Evolutionary conservation across 371 early-diverging fungal species (phyloP), one percentile per base, ranked within the genome.

Genomic region (Mortierella sp.): DNA sequence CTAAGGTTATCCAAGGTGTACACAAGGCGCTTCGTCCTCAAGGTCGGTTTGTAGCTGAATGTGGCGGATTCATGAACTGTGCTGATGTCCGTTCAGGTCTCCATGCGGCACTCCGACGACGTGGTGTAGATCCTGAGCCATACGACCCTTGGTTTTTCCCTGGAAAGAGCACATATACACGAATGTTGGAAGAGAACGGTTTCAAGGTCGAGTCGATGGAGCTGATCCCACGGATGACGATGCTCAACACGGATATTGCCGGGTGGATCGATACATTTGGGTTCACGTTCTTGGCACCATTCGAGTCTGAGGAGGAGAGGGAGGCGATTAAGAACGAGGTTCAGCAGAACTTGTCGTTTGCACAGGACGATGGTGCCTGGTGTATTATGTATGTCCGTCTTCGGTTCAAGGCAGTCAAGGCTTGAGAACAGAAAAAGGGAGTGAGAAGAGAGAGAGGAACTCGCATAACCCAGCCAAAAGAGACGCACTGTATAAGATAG

Each of bases 201-300:
- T 91, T 92, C 65, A 43, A 70, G 12, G 87, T 90, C 7, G 68
- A 81, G 9, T 59, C 60, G 0, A 84, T 84, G 50, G 81, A 82
- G 45, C 64, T 85, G 15, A 82, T 87, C 15, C 90, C 92, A 19
- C 84, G 92, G 1, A 77, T 81, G 26, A 91, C 92, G 1, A 65
- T 80, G 14, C 74, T 92, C 60, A 73, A 82, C 15, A 89, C 88
- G 1, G 87, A 88, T 66, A 55, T 91, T 14, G 79, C 69, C 12
- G 91, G 92, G 2, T 93, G 91, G 91, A 77, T 91, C n/a, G 85
- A 86, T 23, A 91, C 92, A 1, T 92, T 93, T 85, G 91, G 87
- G n/a, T 86, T 87, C 45, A 28, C 71, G 44, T 88, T 90, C 68
- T 63, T 90, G 47, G 67, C 82, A 21, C 79, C 71, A 9, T 75